These are phyloP conservation scores for Ophiostoma sp. DNA, from an alignment of 2,329 filamentous ascomycete species.

Conservation along the genomic window DNA sequence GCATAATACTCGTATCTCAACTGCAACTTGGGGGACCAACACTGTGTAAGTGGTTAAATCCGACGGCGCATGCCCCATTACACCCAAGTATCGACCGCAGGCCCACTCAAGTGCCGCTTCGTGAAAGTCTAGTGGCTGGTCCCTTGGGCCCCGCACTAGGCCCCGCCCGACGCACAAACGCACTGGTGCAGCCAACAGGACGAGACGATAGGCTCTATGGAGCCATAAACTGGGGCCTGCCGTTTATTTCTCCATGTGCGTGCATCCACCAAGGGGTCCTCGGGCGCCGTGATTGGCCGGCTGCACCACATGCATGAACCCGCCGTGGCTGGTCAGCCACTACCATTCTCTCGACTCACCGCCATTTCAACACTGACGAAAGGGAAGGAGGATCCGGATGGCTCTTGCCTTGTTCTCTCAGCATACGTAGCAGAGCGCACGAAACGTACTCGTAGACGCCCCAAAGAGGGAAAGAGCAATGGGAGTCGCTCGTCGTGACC, in stretches of 20 bases:
- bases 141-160: constrained; percentile 16
- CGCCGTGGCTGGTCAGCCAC: constrained; percentile 27
- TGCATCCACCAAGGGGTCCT: constrained; percentile 21
- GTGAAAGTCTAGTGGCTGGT: constrained; percentile 4
- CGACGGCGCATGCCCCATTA: neutral
- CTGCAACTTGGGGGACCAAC: neutral
- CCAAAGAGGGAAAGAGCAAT: neutral
- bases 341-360: constrained; percentile 24
- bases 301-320: constrained; percentile 25
- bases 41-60: neutral
- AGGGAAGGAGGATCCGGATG: constrained; percentile 6
- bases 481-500: neutral
- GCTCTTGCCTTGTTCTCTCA: constrained; percentile 2
- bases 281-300: constrained; percentile 21
- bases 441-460: neutral
- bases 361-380: constrained; percentile 22
- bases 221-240: constrained; percentile 15
- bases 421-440: neutral
- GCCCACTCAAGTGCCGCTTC: neutral
- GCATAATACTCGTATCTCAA: neutral
- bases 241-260: constrained; percentile 25
- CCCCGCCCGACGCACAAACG: constrained; percentile 20
- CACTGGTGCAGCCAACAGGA: neutral
- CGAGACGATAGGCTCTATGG: neutral
- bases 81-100: neutral